Base-by-base conservation (phyloP, 139 green algal species). In the Picochlorum sp. region DNA sequence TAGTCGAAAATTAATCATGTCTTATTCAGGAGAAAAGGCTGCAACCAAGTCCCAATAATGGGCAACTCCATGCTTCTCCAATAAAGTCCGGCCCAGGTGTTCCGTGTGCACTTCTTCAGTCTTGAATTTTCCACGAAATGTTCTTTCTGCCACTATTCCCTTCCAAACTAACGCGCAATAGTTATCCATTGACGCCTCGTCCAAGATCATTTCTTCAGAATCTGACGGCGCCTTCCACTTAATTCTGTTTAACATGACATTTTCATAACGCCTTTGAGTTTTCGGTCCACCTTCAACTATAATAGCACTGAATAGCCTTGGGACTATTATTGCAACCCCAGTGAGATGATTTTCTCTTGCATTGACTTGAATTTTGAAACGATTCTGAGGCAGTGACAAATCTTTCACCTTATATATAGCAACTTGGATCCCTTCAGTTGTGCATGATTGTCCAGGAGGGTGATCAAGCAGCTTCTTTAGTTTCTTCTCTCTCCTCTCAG, bases 241-340 rank as follows among this genome's bases (percentile, higher is more conserved):
- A n/a, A 98, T 97, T 39, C 91, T 78, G 12, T 79, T 61, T 45
- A 95, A 69, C 88, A 99, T 95, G 13, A 98, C 78, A 72, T 96
- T 96, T 35, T 73, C 70, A 73, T 96, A 98, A 31, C 88, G 55
- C 35, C 61, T 41, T 41, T 74, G 57, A 49, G 64, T 56, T 67
- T 93, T 93, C 6, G 53, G 16, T 29, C 67, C 72, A 39, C 88
- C 88, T 69, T 96, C 88, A 40, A 94, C 88, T 14, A 95, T 77
- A 43, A 96, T 84, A 26, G 94, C 26, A 33, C 32, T 68, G 49
- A 91, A 86, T 51, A 14, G 16, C n/a, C 30, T 28, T 24, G 29
- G 14, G 6, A 37, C 20, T 29, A 20, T 20, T 33, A 74, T 32
- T 5, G 63, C 67, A 18, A 36, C 55, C 14, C 76, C 76, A 3